Evolutionary conservation across 2,329 filamentous ascomycete species (phyloP).

Genomic region (Tolypocladium paradoxum): DNA sequence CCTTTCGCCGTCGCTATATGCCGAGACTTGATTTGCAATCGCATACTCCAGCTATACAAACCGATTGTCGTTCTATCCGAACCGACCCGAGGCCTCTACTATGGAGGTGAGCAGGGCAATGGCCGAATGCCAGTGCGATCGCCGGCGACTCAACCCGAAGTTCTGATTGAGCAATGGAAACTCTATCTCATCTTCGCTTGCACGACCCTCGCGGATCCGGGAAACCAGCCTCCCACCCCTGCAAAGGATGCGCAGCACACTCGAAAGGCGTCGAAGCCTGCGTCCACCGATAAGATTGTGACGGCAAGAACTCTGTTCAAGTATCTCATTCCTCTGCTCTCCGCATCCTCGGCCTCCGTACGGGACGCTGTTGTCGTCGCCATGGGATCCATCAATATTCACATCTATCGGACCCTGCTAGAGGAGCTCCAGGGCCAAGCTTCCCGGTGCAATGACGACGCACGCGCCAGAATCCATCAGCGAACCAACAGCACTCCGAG

Average conservation of each 20-base stretch:
- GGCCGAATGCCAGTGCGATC: conserved; percentile 40
- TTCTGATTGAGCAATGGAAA: conserved; percentile 96
- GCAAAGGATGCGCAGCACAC: conserved; percentile 58
- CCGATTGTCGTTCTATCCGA: conserved; percentile 72
- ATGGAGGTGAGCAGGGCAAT: conserved; percentile 49
- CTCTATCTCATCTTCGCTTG: conserved; percentile 95
- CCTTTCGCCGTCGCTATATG: conserved; percentile 85
- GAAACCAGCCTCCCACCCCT: conserved; percentile 34
- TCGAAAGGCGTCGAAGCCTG: conserved; percentile 65
- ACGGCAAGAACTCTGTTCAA: conserved; percentile 86
- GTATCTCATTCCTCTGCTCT: conserved; percentile 78
- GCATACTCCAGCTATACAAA: conserved; percentile 87
- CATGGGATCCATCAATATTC: conserved; percentile 88
- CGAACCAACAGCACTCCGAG: conserved; percentile 74
- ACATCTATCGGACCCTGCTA: conserved; percentile 81
- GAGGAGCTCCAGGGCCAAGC: conserved; percentile 86
- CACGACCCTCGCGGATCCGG: conserved; percentile 81
- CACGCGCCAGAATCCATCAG: conserved; percentile 76
- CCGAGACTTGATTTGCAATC: conserved; percentile 83
- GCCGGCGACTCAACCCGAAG: conserved; percentile 66
- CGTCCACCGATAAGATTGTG: conserved; percentile 65
- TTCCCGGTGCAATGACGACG: conserved; percentile 76
- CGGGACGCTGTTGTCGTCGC: conserved; percentile 84
- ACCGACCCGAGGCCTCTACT: conserved; percentile 51
- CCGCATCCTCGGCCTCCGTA: conserved; percentile 68